Conservation (phyloP, 805 yeast genomes). For the Saturnispora sanitii region DNA sequence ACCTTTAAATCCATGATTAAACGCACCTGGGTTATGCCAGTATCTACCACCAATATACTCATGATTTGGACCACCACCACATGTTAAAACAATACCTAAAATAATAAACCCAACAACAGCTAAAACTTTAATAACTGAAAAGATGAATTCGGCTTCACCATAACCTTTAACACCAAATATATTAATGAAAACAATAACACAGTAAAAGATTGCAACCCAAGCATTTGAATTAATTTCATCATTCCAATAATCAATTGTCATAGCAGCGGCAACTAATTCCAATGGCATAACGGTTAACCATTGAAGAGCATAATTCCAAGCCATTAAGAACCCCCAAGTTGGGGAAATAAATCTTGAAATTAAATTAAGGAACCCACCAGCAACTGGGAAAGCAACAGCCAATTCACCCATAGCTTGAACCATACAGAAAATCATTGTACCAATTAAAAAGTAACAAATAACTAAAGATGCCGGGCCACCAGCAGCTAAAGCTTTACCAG, state of each 20-base stretch:
- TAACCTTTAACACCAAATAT: conserved; percentile 53
- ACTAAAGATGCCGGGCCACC: conserved; percentile 66
- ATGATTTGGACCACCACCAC: conserved; percentile 54
- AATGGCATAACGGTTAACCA: conserved; percentile 44
- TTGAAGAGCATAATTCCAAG: conserved; percentile 43
- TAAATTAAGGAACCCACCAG: conserved; percentile 47
- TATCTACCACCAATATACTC: conserved; percentile 47
- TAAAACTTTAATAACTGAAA: conserved; percentile 41
- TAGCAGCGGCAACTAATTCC: conserved; percentile 42
- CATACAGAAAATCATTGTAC: conserved; percentile 47
- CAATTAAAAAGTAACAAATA: conserved; percentile 46
- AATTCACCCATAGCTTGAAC: conserved; percentile 56
- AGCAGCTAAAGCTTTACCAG: conserved; percentile 45
- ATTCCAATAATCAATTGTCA: conserved; percentile 40
- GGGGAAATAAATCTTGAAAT: conserved; percentile 48
- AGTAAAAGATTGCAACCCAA: conserved; percentile 44
- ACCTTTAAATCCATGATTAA: conserved; percentile 43
- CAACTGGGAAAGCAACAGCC: conserved; percentile 49
- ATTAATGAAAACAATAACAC: conserved; percentile 38
- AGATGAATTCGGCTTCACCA: conserved; percentile 54
- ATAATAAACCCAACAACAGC: conserved; percentile 50
- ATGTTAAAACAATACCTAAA: conserved; percentile 39
- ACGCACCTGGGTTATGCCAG: conserved; percentile 52
- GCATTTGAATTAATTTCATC: conserved; percentile 36
- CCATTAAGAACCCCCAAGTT: conserved; percentile 49